phyloP scores from a whole-genome alignment of 345 rosid species.

The Populus pruinosa region DNA sequence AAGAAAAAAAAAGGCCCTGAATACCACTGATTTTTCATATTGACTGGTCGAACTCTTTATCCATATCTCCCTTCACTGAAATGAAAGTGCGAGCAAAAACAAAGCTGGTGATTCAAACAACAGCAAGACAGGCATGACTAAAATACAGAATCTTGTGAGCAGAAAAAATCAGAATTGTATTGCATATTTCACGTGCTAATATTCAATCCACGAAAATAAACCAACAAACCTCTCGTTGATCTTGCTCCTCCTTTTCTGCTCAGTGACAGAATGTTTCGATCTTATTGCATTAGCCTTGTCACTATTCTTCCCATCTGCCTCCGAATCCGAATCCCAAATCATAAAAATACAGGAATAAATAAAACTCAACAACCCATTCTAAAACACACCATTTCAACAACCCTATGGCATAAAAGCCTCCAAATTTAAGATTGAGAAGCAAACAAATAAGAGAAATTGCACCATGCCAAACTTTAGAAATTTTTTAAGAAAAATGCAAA shows the following conservation, averaged over 20 bases:
- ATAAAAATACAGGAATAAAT: background rate
- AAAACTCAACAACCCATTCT: background rate
- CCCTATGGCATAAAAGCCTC: background rate
- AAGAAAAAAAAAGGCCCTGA: background rate
- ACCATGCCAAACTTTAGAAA: background rate
- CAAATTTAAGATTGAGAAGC: background rate
- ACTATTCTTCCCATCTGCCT: constrained; percentile 61
- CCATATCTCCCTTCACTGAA: background rate
- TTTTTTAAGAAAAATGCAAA: background rate
- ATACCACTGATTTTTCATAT: background rate
- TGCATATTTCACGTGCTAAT: background rate
- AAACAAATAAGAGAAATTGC: background rate
- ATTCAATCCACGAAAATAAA: background rate
- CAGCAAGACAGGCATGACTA: background rate
- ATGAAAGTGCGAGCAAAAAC: background rate
- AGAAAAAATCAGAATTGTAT: background rate
- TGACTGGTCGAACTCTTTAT: background rate
- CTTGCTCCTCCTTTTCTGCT: constrained; percentile 94
- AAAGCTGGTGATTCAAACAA: background rate
- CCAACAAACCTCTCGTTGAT: constrained; percentile 77
- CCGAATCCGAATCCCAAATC: constrained; percentile 16
- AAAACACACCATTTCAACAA: background rate
- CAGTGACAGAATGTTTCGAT: constrained; percentile 93
- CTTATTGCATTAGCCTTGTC: constrained; percentile 76
- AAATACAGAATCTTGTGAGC: background rate